Percentiles rank a stretch among this genome's conserved stretches.
phyloP scores from a whole-genome alignment of 306 rosid species.

The Albizia julibrissin region DNA sequence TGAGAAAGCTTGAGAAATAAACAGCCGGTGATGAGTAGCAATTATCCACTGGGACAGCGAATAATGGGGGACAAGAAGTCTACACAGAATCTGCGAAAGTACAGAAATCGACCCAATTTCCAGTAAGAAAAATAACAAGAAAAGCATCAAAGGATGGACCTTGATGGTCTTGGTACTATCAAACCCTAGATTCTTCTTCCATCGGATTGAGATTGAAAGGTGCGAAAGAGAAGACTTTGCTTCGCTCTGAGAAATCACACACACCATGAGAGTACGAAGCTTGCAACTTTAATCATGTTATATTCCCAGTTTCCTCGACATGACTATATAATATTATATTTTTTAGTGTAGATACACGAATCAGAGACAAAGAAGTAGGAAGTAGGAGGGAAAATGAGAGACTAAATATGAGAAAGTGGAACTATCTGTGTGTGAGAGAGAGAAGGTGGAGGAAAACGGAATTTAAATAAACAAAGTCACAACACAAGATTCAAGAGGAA shows the following conservation, averaged over 20 bases:
- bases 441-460: background rate
- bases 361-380: conserved; percentile 15
- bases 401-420: background rate
- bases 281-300: conserved; percentile 48
- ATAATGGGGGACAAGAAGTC: background rate
- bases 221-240: conserved; percentile 71
- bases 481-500: conserved; percentile 17
- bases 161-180: conserved; percentile 59
- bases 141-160: conserved; percentile 61
- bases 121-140: background rate
- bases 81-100: conserved; percentile 19
- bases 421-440: conserved; percentile 28
- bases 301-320: conserved; percentile 35
- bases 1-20: conserved; percentile 25
- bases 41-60: conserved; percentile 34
- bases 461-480: conserved; percentile 52
- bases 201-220: conserved; percentile 64
- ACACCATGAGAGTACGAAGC: conserved; percentile 59
- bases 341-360: background rate
- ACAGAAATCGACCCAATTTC: conserved; percentile 36
- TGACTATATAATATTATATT: conserved; percentile 23
- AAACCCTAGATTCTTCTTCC: conserved; percentile 92
- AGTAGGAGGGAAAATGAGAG: background rate
- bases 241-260: conserved; percentile 76
- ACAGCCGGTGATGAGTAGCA: conserved; percentile 43